These are phyloP conservation scores for Galerina sulciceps DNA, from an alignment of 768 basidiomycete genomes.

Conservation along the genomic window DNA sequence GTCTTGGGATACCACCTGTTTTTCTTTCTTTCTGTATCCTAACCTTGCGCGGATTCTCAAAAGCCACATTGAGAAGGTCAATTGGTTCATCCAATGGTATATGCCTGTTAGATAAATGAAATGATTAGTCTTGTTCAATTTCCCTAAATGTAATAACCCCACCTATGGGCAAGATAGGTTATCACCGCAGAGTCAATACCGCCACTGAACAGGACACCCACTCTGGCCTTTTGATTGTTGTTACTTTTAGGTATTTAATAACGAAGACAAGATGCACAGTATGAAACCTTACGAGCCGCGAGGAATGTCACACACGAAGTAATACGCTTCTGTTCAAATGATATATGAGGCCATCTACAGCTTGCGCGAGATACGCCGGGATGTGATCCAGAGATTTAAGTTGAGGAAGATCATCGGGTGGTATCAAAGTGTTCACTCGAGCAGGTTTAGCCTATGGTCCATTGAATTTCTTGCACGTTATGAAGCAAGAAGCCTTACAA, in stretches of 20 bases:
- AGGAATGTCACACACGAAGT: conserved; percentile 73
- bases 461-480: neutral
- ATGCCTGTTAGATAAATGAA: conserved; percentile 49
- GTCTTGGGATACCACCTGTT: conserved; percentile 35
- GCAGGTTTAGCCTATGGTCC: conserved; percentile 43
- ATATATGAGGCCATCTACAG: conserved; percentile 55
- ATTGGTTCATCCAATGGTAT: conserved; percentile 80
- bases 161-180: conserved; percentile 81
- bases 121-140: neutral
- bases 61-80: conserved; percentile 91
- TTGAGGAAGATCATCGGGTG: conserved; percentile 42
- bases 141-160: conserved; percentile 19
- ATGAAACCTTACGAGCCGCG: conserved; percentile 34
- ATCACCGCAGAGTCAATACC: conserved; percentile 93
- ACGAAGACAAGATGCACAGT: neutral
- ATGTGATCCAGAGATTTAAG: conserved; percentile 42
- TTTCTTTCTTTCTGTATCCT: conserved; percentile 51
- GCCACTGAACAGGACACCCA: conserved; percentile 93
- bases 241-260: conserved; percentile 17
- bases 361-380: conserved; percentile 42
- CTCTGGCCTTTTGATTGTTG: conserved; percentile 48
- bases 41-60: conserved; percentile 91
- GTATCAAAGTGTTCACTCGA: conserved; percentile 53
- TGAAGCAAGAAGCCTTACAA: conserved; percentile 28
- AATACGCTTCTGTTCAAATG: conserved; percentile 70